Conservation (phyloP, 192 early-diverging fungal species). For the Coemansia brasiliensis region DNA sequence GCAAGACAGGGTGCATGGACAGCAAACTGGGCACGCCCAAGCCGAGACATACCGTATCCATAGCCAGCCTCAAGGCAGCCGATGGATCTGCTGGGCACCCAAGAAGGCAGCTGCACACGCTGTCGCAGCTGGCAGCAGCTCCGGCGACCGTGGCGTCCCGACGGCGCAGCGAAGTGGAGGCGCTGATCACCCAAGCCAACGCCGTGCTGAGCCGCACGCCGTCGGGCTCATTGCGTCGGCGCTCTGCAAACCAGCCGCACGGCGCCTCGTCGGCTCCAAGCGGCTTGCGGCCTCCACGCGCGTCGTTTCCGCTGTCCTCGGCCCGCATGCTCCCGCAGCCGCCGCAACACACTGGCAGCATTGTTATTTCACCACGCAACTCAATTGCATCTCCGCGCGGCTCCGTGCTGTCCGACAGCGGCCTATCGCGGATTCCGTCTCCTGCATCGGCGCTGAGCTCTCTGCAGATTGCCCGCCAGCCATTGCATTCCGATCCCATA, state of each 20-base stretch:
- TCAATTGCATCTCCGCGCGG: constrained; percentile 9
- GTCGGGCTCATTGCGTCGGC: background rate
- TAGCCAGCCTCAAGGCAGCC: constrained; percentile 3
- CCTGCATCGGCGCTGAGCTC: constrained; percentile 7
- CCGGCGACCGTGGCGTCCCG: constrained; percentile 12
- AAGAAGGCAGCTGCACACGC: constrained; percentile 10
- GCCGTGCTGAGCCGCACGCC: constrained; percentile 27
- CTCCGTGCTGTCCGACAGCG: constrained; percentile 12
- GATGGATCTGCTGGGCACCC: background rate
- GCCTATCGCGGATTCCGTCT: constrained; percentile 13
- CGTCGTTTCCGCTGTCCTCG: constrained; percentile 33
- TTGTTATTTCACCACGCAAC: constrained; percentile 17
- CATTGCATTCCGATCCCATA: constrained; percentile 19
- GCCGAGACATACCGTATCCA: background rate
- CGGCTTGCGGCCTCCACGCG: constrained; percentile 30
- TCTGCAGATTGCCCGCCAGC: constrained; percentile 24
- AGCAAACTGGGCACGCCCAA: background rate
- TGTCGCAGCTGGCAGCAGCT: constrained; percentile 14
- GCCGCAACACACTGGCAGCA: constrained; percentile 4
- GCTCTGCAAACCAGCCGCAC: constrained; percentile 4
- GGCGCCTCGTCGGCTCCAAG: background rate
- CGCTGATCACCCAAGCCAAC: constrained; percentile 46
- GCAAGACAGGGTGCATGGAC: constrained; percentile 1
- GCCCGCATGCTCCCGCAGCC: too few relatives aligned
- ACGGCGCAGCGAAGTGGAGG: constrained; percentile 44